phyloP scores from a whole-genome alignment of 2,329 filamentous ascomycete species.

The Rhinocladiella similis region DNA sequence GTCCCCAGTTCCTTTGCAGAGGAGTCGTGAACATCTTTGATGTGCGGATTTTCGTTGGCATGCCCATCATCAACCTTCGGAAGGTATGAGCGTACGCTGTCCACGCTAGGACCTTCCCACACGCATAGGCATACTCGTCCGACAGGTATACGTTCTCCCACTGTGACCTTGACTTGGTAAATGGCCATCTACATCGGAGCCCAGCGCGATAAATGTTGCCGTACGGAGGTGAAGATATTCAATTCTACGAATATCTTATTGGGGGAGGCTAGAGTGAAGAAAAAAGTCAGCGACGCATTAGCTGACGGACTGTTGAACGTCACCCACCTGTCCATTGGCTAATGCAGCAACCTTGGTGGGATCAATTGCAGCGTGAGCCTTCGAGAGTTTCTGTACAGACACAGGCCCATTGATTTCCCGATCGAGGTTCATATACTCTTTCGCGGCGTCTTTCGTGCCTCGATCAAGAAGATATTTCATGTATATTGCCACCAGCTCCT shows the following conservation, averaged over 20 bases:
- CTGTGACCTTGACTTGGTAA: too few species aligned
- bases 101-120: too few species aligned
- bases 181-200: too few species aligned
- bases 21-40: too few species aligned
- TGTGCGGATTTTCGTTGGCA: too few species aligned
- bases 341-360: constrained; percentile 8
- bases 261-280: background rate
- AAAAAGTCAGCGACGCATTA: background rate
- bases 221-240: too few species aligned
- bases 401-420: constrained; percentile 75
- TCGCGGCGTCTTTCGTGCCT: constrained; percentile 79
- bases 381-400: constrained; percentile 37
- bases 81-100: too few species aligned
- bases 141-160: too few species aligned
- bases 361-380: constrained; percentile 8
- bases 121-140: too few species aligned
- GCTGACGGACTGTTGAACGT: background rate
- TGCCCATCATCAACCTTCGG: too few species aligned
- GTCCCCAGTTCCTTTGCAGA: too few species aligned
- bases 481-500: constrained; percentile 75
- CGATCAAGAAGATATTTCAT: constrained; percentile 80
- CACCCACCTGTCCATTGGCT: constrained; percentile 23
- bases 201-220: too few species aligned
- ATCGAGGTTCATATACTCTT: constrained; percentile 81
- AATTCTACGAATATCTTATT: background rate